Percentiles rank a stretch among this genome's conserved stretches.
Conservation (phyloP, 2,329 filamentous ascomycete species). For the Alternaria panax region DNA sequence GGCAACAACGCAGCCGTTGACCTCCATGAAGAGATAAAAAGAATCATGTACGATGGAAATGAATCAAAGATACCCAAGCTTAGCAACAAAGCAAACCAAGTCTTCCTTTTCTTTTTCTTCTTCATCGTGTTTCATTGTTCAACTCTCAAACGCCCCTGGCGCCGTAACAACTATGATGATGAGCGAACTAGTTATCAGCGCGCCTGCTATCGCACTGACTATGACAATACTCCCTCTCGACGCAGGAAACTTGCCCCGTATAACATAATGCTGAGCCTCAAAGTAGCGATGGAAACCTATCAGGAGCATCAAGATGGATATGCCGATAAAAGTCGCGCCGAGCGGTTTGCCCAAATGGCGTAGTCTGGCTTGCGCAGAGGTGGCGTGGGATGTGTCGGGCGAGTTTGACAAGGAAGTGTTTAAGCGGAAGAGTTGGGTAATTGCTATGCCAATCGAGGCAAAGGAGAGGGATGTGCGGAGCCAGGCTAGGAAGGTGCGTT, state of each 20-base stretch:
- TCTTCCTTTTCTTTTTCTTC: constrained; percentile 3
- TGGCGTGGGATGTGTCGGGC: background rate
- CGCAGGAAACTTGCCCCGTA: constrained; percentile 80
- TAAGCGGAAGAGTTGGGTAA: constrained; percentile 84
- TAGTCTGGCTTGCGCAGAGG: constrained; percentile 28
- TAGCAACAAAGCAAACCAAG: constrained; percentile 3
- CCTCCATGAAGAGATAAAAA: background rate
- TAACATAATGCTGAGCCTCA: constrained; percentile 79
- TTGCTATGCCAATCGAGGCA: constrained; percentile 80
- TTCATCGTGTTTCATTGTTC: background rate
- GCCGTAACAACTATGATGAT: constrained; percentile 66
- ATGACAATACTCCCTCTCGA: constrained; percentile 77
- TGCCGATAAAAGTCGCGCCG: constrained; percentile 77
- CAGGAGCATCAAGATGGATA: constrained; percentile 76
- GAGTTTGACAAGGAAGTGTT: constrained; percentile 66
- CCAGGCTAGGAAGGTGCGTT: constrained; percentile 87
- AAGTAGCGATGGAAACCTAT: constrained; percentile 82
- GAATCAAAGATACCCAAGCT: constrained; percentile 35
- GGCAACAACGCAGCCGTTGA: background rate
- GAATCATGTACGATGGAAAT: constrained; percentile 16
- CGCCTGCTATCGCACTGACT: constrained; percentile 69
- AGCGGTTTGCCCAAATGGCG: constrained; percentile 46
- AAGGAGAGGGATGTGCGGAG: constrained; percentile 82
- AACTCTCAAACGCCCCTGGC: constrained; percentile 55
- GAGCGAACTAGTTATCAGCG: constrained; percentile 65